Conservation (phyloP, 1,284 basidiomycete genomes). For the Tylopilus sp. region DNA sequence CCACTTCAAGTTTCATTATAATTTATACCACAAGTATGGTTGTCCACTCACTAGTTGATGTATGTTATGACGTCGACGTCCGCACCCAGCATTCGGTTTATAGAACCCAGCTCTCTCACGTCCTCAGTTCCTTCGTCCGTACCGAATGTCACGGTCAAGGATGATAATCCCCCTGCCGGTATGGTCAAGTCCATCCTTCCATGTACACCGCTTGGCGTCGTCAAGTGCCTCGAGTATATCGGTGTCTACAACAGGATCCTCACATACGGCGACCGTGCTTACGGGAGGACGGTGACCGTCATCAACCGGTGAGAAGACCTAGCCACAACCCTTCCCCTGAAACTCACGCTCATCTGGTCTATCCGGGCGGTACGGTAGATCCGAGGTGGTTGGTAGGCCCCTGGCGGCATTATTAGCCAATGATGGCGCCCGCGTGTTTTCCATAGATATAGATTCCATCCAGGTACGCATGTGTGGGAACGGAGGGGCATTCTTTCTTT, state of each 20-base stretch:
- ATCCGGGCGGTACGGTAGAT: slow-evolving; percentile 46
- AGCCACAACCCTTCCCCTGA: not conserved
- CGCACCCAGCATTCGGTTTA: slow-evolving; percentile 65
- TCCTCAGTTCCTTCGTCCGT: slow-evolving; percentile 43
- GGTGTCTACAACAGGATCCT: slow-evolving; percentile 92
- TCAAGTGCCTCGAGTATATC: slow-evolving; percentile 88
- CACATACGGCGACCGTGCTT: slow-evolving; percentile 91
- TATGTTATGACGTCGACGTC: not conserved
- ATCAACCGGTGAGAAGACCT: slow-evolving; percentile 74
- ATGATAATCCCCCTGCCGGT: slow-evolving; percentile 70
- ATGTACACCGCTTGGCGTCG: slow-evolving; percentile 94
- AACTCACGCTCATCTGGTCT: slow-evolving; percentile 2
- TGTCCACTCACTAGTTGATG: not conserved
- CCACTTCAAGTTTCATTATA: slow-evolving; percentile 95
- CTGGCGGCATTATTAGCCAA: slow-evolving; percentile 92
- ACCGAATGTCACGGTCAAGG: slow-evolving; percentile 37
- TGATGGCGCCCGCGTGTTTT: slow-evolving; percentile 93
- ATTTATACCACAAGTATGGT: slow-evolving; percentile 91
- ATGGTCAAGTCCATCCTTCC: slow-evolving; percentile 93
- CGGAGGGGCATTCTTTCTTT: too few relatives aligned
- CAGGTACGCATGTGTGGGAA: slow-evolving; percentile 48
- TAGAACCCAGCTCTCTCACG: slow-evolving; percentile 61
- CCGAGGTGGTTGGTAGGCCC: slow-evolving; percentile 94
- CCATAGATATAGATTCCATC: slow-evolving; percentile 90
- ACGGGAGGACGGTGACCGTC: slow-evolving; percentile 90